A percentile compares a stretch with the other conserved stretches of the same genome.
Conservation (phyloP, 2,329 filamentous ascomycete genomes). For the Pseudogymnoascus sp. region DNA sequence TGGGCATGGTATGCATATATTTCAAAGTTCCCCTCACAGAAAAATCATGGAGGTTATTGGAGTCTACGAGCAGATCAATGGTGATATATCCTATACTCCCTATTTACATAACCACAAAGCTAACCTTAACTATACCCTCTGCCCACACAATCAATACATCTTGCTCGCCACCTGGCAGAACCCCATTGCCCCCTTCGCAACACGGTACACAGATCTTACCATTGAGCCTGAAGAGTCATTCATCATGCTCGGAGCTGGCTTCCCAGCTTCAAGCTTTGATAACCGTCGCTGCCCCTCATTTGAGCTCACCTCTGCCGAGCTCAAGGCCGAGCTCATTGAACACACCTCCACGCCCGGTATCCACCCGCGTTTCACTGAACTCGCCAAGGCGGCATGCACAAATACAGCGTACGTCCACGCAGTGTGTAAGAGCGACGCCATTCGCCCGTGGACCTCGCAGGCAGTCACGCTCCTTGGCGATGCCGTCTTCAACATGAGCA, state of each 20-base stretch:
- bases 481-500: conserved; percentile 24
- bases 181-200: conserved; percentile 18
- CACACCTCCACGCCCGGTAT: conserved; percentile 12
- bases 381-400: conserved; percentile 17
- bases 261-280: conserved; percentile 15
- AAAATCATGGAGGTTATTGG: conserved; percentile 16
- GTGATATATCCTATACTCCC: conserved; percentile 9
- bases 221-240: conserved; percentile 22
- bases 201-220: conserved; percentile 16
- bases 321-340: conserved; percentile 20
- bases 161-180: conserved; percentile 23
- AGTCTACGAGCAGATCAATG: conserved; percentile 17
- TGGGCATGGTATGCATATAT: conserved; percentile 21
- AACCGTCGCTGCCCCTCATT: conserved; percentile 18
- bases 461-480: conserved; percentile 23
- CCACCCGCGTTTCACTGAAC: conserved; percentile 15
- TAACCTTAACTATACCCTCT: conserved; percentile 15
- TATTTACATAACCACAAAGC: conserved; percentile 2
- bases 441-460: conserved; percentile 19
- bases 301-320: conserved; percentile 17
- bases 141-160: conserved; percentile 22
- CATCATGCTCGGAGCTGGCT: conserved; percentile 24
- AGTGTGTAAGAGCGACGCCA: conserved; percentile 18
- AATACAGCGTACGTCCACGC: conserved; percentile 19
- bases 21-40: conserved; percentile 24